Percentiles rank a stretch among this genome's conserved stretches.
phyloP scores from a whole-genome alignment of 2,329 filamentous ascomycete species.

The Drechmeria coniospora region DNA sequence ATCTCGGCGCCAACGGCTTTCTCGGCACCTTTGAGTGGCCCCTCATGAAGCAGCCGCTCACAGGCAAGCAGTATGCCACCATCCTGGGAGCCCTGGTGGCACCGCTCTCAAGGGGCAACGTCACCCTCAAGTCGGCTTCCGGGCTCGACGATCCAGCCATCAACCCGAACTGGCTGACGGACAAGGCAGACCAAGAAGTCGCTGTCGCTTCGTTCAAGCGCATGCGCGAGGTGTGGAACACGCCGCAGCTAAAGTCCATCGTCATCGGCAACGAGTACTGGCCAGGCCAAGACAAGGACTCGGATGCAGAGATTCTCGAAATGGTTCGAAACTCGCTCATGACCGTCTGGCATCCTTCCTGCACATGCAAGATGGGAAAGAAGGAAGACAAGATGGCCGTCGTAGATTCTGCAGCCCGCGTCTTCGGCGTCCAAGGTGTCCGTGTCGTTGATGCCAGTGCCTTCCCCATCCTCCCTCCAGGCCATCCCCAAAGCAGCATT shows the following conservation, averaged over 20 bases:
- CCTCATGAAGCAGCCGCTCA: conserved; percentile 3
- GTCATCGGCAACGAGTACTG: background rate
- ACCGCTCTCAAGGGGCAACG: conserved; percentile 22
- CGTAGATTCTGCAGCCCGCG: background rate
- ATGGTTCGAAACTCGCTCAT: conserved; percentile 23
- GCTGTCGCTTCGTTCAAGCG: conserved; percentile 26
- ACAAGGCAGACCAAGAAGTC: conserved; percentile 25
- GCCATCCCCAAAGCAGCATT: conserved; percentile 1
- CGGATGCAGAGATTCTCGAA: conserved; percentile 7
- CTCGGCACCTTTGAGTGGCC: background rate
- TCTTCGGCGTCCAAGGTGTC: background rate
- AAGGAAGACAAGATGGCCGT: conserved; percentile 21
- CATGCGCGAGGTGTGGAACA: conserved; percentile 15
- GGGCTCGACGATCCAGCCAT: conserved; percentile 22
- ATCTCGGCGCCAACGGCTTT: conserved; percentile 1
- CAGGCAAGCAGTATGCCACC: conserved; percentile 7
- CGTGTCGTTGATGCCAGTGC: conserved; percentile 1
- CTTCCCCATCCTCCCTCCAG: background rate
- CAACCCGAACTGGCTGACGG: conserved; percentile 27
- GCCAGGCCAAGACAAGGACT: conserved; percentile 2
- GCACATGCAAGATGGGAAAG: conserved; percentile 34
- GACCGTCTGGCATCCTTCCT: conserved; percentile 35
- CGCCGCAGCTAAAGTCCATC: background rate
- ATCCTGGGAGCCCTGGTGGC: conserved; percentile 13
- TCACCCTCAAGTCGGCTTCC: conserved; percentile 20